A percentile compares a stretch with the other conserved stretches of the same genome.
Conservation (phyloP, 768 basidiomycete species). For the Leucocoprinus leucothites region DNA sequence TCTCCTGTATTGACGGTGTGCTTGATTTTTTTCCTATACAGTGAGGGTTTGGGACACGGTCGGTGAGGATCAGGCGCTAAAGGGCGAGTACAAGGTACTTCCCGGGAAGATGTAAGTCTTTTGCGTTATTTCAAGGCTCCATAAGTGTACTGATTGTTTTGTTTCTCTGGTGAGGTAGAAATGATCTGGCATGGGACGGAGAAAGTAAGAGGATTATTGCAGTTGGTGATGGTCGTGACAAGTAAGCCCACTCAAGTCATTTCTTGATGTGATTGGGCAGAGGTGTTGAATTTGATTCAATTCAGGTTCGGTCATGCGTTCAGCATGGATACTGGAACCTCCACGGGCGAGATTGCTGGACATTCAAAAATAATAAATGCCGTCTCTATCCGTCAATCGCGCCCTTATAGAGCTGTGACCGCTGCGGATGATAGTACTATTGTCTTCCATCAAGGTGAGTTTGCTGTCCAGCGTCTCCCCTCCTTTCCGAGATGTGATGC, state of each 20-base stretch:
- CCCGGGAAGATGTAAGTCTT: slow-evolving; percentile 68
- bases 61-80: slow-evolving; percentile 79
- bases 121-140: not conserved
- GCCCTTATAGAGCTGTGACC: slow-evolving; percentile 90
- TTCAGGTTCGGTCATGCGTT: slow-evolving; percentile 79
- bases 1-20: not conserved
- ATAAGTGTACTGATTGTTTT: not conserved
- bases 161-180: slow-evolving; percentile 39
- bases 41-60: slow-evolving; percentile 93
- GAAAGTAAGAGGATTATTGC: slow-evolving; percentile 96
- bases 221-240: slow-evolving; percentile 89
- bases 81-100: slow-evolving; percentile 76
- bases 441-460: slow-evolving; percentile 74
- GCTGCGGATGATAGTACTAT: slow-evolving; percentile 82
- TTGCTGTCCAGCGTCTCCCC: not conserved
- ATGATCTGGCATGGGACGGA: slow-evolving; percentile 95
- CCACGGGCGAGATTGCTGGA: slow-evolving; percentile 84
- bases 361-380: slow-evolving; percentile 91
- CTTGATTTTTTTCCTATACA: slow-evolving; percentile 20
- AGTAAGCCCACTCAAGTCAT: slow-evolving; percentile 39
- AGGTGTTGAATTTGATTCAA: not conserved
- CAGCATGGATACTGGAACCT: slow-evolving; percentile 79
- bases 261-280: not conserved
- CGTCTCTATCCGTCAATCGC: slow-evolving; percentile 80
- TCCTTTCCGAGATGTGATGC: not conserved